Evolutionary conservation across 2,329 filamentous ascomycete genomes (phyloP).

Genomic region (Trichoderma pleuroti): DNA sequence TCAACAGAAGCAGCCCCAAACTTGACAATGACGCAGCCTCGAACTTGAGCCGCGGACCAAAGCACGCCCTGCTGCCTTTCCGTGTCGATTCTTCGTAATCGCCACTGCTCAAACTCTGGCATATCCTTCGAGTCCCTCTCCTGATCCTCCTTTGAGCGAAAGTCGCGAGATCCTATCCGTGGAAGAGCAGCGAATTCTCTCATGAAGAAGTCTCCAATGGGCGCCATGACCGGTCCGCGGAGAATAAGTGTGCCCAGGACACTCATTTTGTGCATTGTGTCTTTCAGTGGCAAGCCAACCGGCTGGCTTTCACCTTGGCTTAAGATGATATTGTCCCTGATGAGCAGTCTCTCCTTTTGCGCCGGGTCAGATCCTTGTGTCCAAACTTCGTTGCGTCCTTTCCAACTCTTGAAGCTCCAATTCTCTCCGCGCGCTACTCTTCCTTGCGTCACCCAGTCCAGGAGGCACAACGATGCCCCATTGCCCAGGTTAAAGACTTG

Average conservation of each 20-base stretch:
- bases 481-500: constrained; percentile 69
- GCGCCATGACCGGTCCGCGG: constrained; percentile 65
- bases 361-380: constrained; percentile 32
- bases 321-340: constrained; percentile 82
- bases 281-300: constrained; percentile 42
- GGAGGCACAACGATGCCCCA: constrained; percentile 65
- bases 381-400: constrained; percentile 87
- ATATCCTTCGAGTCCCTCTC: constrained; percentile 34
- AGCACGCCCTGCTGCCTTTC: constrained; percentile 62
- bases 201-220: constrained; percentile 70
- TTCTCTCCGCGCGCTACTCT: constrained; percentile 80
- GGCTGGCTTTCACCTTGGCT: constrained; percentile 49
- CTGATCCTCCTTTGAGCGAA: constrained; percentile 54
- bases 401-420: constrained; percentile 80
- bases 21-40: constrained; percentile 86
- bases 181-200: constrained; percentile 74
- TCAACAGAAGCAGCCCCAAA: constrained; percentile 82
- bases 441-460: constrained; percentile 94
- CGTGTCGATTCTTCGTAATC: constrained; percentile 50
- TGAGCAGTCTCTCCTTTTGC: constrained; percentile 57
- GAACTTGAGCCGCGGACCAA: constrained; percentile 78
- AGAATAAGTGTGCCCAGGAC: constrained; percentile 84
- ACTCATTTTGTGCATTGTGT: constrained; percentile 70
- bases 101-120: constrained; percentile 50
- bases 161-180: constrained; percentile 78